Base-by-base conservation (phyloP, 225 moss, liverwort and hornwort species). In the Asterella californica region DNA sequence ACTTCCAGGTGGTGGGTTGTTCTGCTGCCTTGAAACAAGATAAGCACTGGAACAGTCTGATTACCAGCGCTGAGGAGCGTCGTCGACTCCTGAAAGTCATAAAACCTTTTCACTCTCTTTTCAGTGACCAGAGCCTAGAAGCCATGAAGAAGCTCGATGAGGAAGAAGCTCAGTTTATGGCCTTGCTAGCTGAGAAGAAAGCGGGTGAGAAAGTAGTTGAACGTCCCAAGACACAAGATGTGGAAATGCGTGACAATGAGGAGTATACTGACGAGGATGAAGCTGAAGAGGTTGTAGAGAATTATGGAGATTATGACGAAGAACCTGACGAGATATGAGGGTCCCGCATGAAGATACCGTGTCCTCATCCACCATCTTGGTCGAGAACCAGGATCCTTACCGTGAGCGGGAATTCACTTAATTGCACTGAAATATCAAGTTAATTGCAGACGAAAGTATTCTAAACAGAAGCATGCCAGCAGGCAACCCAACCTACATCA, bases 11-110 rank as follows among this genome's bases (percentile, higher is more conserved):
- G 54, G 93, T 99, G 67, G 99, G 95, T 64, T 90, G 93, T 87
- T 86, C 93, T 66, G 88, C 86, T 80, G 92, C 95, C 59, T 85
- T 99, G 68, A 89, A 89, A 75, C 90, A 90, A 79, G 99, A 99
- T 61, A 99, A 95, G 87, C 95, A 95, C 65, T 99, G 99, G 99
- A 99, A 84, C 74, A 94, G 93, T 81, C 79, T 99, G 76, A 85
- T 95, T 50, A 74, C 74, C 2, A 99, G 93, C 81, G 90, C 99
- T 70, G 81, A 76, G 57, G 86, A 81, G 75, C 88, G 95, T 47
- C 85, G 88, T 64, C 89, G 93, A 49, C 87, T 92, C 63, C 83
- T 93, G 78, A 95, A 99, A 92, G 99, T 91, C 59, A 82, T 82
- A 15, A 96, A 94, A 81, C 96, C 96, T 38, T 96, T 80, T 81